Base-by-base conservation (phyloP, 2,329 filamentous ascomycete genomes). In the Sarocladium oryzae region DNA sequence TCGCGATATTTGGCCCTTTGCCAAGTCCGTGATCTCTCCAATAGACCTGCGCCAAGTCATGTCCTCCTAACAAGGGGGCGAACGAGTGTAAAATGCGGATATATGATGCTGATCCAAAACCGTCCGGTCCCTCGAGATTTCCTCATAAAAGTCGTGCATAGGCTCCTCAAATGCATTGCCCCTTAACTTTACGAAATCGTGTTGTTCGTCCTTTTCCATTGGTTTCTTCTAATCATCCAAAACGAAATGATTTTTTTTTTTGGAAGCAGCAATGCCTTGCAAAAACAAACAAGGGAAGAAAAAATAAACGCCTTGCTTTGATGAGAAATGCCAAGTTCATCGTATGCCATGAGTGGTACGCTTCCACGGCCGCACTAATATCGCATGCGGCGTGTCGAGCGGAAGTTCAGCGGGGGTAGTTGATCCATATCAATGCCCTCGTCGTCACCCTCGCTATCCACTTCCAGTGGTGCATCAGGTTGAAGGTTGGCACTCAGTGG, bases 381-480 rank as follows among this genome's bases (percentile, higher is more conserved):
- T 18, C 67, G 63, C 68, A 70, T 68, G 23, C 58, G 57, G 54
- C 70, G 62, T 15, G 72, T 73, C 30, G 72, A 73, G 53, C 67
- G 69, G 55, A 69, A 75, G 36, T 69, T 62, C 51, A 75, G 54
- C 54, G 65, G 69, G 1, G 71, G 70, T 50, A 16, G 50, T 50
- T 66, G 66, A 45, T 68, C 66, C 7, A 69, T 61, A 36, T 70
- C 69, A 15, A 72, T 60, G 15, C 67, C 66, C 54, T 76, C 73
- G 35, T 76, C 73, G 1, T 69, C 67, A 28, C 72, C 70, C 18
- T 65, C 58, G 41, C 60, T 51, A 11, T 56, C 55, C n/a, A 49
- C 56, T 28, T 55, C 55, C 21, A 56, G 24, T 16, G 50, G 54
- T 10, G 61, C 55, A 51, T 69, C 68, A 16, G 64, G 63, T 45